phyloP scores from a whole-genome alignment of 148 eudicot genomes.

The Silene latifolia region DNA sequence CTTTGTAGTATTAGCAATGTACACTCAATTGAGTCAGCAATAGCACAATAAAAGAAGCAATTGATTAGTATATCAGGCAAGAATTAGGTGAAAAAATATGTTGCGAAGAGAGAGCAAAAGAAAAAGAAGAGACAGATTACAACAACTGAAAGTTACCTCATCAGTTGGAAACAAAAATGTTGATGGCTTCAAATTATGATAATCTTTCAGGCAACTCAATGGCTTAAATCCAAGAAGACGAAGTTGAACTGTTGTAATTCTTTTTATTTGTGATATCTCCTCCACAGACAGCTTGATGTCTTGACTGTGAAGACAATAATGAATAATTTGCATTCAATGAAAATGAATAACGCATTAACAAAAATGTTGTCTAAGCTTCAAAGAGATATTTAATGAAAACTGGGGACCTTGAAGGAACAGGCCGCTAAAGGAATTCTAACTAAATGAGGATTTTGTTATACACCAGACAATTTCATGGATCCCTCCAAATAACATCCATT shows the following conservation, averaged over 20 bases:
- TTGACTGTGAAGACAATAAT: slow-evolving; percentile 46
- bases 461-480: not conserved
- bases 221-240: slow-evolving; percentile 97
- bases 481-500: not conserved
- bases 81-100: not conserved
- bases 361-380: too few species aligned
- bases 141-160: slow-evolving; percentile 49
- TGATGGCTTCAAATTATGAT: slow-evolving; percentile 92
- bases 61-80: not conserved
- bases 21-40: not conserved
- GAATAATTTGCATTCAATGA: not conserved
- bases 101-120: not conserved
- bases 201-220: slow-evolving; percentile 73
- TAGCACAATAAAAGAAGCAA: not conserved
- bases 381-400: too few species aligned
- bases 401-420: too few species aligned
- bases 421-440: not conserved
- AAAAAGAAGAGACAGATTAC: not conserved
- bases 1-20: not conserved
- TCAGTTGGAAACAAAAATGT: slow-evolving; percentile 90
- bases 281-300: slow-evolving; percentile 56
- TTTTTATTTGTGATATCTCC: slow-evolving; percentile 82
- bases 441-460: too few species aligned
- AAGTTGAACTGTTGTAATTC: slow-evolving; percentile 68
- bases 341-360: too few species aligned